These are phyloP conservation scores for Articulospora tetracladia DNA, from an alignment of 495 filamentous ascomycete genomes.

Conservation along the genomic window DNA sequence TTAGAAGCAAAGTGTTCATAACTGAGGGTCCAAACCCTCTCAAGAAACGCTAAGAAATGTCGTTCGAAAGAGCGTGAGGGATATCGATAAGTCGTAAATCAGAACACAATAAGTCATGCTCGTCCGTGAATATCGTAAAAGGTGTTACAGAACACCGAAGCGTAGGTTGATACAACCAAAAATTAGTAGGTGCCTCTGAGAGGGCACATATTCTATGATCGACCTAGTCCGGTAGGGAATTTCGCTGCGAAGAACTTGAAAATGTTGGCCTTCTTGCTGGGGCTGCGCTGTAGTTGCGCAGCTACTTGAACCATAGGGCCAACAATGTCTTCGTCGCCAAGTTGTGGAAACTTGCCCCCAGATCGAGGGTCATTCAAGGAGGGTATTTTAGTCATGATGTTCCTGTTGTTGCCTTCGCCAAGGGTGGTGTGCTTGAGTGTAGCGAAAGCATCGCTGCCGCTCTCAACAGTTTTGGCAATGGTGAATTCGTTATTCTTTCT, in stretches of 20 bases:
- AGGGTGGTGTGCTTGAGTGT: conserved; percentile 28
- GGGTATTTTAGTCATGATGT: conserved; percentile 52
- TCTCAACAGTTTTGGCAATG: conserved; percentile 41
- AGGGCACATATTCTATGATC: conserved; percentile 1
- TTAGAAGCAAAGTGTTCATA: conserved; percentile 11
- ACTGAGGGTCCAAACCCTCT: not conserved
- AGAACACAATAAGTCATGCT: not conserved
- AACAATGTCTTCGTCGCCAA: conserved; percentile 87
- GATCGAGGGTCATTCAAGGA: conserved; percentile 56
- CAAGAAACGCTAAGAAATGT: conserved; percentile 10
- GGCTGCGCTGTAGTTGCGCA: conserved; percentile 25
- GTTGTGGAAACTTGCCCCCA: conserved; percentile 79
- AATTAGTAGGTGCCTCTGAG: not conserved
- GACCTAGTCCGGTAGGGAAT: conserved; percentile 24
- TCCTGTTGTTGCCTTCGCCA: conserved; percentile 22
- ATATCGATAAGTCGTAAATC: not conserved
- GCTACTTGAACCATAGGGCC: conserved; percentile 78
- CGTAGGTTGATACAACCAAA: not conserved
- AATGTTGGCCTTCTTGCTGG: conserved; percentile 35
- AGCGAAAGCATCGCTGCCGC: conserved; percentile 26
- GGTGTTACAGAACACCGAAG: not conserved
- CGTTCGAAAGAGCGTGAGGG: conserved; percentile 25
- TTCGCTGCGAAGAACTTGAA: conserved; percentile 35
- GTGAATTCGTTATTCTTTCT: conserved; percentile 57
- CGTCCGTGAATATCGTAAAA: conserved; percentile 8